phyloP scores from a whole-genome alignment of 139 green algal species.

The Closterium sp. region DNA sequence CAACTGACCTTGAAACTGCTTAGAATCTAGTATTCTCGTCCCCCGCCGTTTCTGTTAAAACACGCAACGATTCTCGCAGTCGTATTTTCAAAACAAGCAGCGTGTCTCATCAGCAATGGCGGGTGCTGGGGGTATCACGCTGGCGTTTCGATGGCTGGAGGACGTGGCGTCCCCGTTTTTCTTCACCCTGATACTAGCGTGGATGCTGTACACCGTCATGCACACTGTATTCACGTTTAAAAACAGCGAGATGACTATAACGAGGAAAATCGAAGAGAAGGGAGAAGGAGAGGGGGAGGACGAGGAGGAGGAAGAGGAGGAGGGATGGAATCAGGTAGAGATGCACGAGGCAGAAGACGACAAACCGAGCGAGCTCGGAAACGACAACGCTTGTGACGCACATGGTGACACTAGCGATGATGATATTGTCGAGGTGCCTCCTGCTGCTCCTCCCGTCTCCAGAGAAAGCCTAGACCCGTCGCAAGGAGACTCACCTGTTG shows the following conservation, averaged over 20 bases:
- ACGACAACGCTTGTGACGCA: neutral
- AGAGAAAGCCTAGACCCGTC: neutral
- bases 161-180: neutral
- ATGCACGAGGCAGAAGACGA: neutral
- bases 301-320: neutral
- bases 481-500: neutral
- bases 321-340: neutral
- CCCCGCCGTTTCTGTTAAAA: too few relatives aligned
- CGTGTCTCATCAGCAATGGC: neutral
- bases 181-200: neutral
- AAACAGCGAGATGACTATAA: neutral
- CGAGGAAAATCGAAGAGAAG: neutral
- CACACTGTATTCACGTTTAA: neutral
- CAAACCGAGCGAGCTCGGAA: neutral
- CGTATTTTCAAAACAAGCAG: too few relatives aligned
- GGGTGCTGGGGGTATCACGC: neutral
- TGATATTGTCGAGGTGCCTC: neutral
- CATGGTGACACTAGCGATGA: neutral
- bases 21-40: too few relatives aligned
- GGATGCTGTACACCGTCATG: conserved; percentile 1
- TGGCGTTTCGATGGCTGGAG: neutral
- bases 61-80: too few relatives aligned
- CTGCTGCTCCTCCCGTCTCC: neutral
- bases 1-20: too few relatives aligned
- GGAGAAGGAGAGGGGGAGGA: neutral